phyloP scores from a whole-genome alignment of 345 rosid species.

The Linum lewisii region DNA sequence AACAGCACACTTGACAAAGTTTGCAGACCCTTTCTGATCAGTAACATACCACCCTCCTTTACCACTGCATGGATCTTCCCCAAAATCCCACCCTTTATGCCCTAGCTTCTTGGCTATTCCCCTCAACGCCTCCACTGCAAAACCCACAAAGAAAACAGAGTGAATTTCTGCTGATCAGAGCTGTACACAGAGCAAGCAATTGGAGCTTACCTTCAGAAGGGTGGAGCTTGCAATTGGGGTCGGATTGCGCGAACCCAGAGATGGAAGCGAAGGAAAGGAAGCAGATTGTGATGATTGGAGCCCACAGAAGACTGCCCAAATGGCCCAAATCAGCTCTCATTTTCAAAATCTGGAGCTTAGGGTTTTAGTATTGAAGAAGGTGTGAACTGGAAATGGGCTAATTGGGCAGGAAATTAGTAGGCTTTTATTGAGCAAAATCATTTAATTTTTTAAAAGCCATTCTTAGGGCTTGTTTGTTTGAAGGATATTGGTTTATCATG shows the following conservation, averaged over 20 bases:
- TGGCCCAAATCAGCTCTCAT: not conserved
- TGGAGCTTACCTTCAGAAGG: not conserved
- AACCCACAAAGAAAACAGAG: no score
- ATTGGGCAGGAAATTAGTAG: no score
- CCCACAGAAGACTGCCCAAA: not conserved
- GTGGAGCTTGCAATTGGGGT: not conserved
- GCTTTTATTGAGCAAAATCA: no score
- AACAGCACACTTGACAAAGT: slow-evolving; percentile 23
- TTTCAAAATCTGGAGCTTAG: no score
- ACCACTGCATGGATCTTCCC: slow-evolving; percentile 69
- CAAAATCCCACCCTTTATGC: slow-evolving; percentile 63
- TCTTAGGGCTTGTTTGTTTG: no score
- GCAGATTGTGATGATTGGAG: no score
- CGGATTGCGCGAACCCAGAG: not conserved
- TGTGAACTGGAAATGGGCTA: no score
- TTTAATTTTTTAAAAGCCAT: no score
- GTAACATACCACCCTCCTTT: slow-evolving; percentile 41
- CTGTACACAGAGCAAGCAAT: not conserved
- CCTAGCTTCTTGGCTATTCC: slow-evolving; percentile 55
- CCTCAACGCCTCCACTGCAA: slow-evolving; percentile 54
- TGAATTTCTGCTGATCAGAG: not conserved
- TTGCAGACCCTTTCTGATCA: slow-evolving; percentile 34
- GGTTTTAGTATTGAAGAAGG: no score
- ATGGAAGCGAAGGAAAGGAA: not conserved
- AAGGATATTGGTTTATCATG: no score